Evolutionary conservation across 2,329 filamentous ascomycete species (phyloP), one percentile per base, ranked within the genome.

Genomic region (Proliferodiscus dingleyae): DNA sequence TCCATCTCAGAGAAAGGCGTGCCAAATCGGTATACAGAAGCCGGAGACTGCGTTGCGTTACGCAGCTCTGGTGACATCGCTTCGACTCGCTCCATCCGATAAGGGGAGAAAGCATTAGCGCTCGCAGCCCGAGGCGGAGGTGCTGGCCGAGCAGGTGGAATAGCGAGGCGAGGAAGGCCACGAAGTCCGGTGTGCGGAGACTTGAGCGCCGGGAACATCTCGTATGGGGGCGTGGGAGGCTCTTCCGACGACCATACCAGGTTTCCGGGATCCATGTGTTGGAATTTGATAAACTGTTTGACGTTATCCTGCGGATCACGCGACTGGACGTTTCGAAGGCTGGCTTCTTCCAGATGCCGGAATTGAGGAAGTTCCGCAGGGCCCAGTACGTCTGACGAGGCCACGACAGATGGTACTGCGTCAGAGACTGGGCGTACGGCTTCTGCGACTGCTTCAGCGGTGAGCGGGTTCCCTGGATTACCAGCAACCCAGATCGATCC

Each of bases 1-100:
- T 96, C 91, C 74, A 91, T 84, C 61, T 95, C 89, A 2, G 90
- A 95, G 64, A 90, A 87, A 13, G 90, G 89, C 0, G 88, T 94
- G n/a, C 81, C 84, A 53, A 88, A 83, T 44, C 87, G 81, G 68
- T 89, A 90, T 33, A 84, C 71, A 16, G 72, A 71, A 0, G 76
- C 73, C 3, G 84, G 76, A 1, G 77, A 78, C 41, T 62, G 63
- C 5, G 61, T 64, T 37, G 63, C 59, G 18, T 62, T 78, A 51
- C 75, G 72, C 45, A 80, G 68, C 13, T 81, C 79, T 9, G 75
- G 74, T 4, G 77, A 77, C 37, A 71, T 59, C 2, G 76, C 69
- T 43, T 74, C 71, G 2, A 61, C 69, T 54, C 69, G 72, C 11
- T 74, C 69, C 74, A 78, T 78, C 38, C 66, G 68, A 50, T 77